Percentiles rank a stretch among this genome's conserved stretches.
Conservation (phyloP, 148 eudicot genomes). For the Camellia japonica region DNA sequence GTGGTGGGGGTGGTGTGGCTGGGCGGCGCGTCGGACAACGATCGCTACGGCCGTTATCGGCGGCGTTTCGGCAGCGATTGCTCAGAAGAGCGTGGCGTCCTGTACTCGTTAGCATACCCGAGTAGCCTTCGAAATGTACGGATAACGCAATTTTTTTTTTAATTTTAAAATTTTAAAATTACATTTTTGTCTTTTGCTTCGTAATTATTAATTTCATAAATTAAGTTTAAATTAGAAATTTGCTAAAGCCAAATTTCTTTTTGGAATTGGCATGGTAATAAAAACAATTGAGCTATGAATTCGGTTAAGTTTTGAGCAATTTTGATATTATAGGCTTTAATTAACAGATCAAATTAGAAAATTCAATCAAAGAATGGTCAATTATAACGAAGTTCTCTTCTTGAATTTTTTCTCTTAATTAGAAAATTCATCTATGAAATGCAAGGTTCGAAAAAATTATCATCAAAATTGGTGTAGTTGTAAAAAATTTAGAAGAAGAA, state of each 20-base stretch:
- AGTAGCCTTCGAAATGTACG: conserved; percentile 44
- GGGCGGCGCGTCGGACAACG: conserved; percentile 29
- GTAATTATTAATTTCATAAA: background rate
- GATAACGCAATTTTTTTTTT: conserved; percentile 9
- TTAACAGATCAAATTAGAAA: no score
- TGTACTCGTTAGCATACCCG: conserved; percentile 76
- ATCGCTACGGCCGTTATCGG: conserved; percentile 57
- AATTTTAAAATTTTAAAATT: background rate
- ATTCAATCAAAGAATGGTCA: no score
- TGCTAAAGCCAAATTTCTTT: no score
- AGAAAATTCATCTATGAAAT: background rate
- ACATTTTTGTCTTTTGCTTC: background rate
- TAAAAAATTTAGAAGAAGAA: background rate
- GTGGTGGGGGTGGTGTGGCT: conserved; percentile 10
- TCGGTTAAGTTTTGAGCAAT: no score
- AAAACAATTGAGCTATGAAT: no score
- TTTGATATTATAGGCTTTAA: no score
- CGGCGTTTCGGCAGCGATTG: conserved; percentile 69
- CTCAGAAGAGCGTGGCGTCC: conserved; percentile 85
- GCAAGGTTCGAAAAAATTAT: no score
- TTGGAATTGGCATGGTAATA: no score
- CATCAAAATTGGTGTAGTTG: no score
- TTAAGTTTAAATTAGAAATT: background rate
- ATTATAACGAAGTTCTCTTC: no score
- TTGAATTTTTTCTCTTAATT: no score